Conservation (phyloP, 1,284 basidiomycete genomes). For the Stereum hirsutum region DNA sequence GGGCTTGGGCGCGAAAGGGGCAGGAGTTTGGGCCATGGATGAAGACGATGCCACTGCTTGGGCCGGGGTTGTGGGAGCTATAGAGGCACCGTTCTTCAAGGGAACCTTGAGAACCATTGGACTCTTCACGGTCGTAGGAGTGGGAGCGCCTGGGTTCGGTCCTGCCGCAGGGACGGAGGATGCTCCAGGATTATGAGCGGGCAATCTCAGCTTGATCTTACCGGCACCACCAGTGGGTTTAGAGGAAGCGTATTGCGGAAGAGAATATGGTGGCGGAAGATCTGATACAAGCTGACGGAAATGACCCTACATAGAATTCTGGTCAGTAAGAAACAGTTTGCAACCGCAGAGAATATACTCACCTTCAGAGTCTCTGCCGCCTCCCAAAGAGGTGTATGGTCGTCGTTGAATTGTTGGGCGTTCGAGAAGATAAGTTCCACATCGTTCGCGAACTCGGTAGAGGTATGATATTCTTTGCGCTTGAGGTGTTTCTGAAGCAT, state of each 20-base stretch:
- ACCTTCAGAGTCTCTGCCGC: conserved; percentile 61
- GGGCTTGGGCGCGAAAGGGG: not conserved
- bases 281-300: conserved; percentile 70
- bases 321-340: conserved; percentile 8
- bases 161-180: too few species aligned
- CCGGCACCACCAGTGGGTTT: conserved; percentile 28
- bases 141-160: too few species aligned
- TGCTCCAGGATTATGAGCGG: not conserved
- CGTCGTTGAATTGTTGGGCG: conserved; percentile 75
- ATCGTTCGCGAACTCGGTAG: conserved; percentile 73
- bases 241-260: conserved; percentile 42
- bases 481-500: conserved; percentile 59
- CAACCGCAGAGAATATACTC: conserved; percentile 15
- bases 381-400: conserved; percentile 69
- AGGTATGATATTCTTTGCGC: conserved; percentile 58
- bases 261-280: conserved; percentile 51
- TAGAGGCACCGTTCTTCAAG: conserved; percentile 22
- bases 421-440: conserved; percentile 91
- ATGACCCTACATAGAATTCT: conserved; percentile 36
- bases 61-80: too few species aligned
- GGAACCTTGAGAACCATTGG: conserved; percentile 15
- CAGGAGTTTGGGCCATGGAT: not conserved
- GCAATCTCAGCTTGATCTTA: conserved; percentile 64
- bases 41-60: not conserved
- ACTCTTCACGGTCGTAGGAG: too few species aligned